Percentiles rank a stretch among this genome's conserved stretches.
Evolutionary conservation across 2,329 filamentous ascomycete genomes (phyloP).

Genomic region (Esteya vermicola): DNA sequence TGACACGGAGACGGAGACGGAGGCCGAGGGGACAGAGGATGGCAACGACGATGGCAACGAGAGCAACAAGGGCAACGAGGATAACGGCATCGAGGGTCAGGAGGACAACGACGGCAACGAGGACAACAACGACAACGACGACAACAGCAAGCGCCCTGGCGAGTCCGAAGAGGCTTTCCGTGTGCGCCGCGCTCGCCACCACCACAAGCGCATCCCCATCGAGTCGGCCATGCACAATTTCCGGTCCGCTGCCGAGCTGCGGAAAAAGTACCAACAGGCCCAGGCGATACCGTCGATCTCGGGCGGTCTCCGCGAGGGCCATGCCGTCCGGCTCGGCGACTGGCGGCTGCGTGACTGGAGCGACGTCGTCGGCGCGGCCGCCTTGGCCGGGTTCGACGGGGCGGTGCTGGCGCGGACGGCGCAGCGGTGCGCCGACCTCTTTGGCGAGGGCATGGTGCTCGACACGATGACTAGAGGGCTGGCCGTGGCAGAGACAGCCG

Average conservation of each 20-base stretch:
- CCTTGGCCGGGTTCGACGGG: conserved; percentile 55
- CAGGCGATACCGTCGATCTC: not conserved
- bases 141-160: too few species aligned
- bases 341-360: conserved; percentile 62
- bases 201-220: too few species aligned
- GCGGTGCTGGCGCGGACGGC: conserved; percentile 53
- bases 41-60: conserved; percentile 5
- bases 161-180: too few species aligned
- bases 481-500: not conserved
- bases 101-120: not conserved
- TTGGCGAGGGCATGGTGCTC: conserved; percentile 57
- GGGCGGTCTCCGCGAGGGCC: not conserved
- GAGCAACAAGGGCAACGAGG: not conserved
- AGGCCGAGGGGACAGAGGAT: not conserved
- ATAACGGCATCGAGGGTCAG: not conserved
- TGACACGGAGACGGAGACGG: not conserved
- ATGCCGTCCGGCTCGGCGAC: conserved; percentile 2
- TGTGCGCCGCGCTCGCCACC: too few species aligned
- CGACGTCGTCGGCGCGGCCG: conserved; percentile 67
- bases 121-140: not conserved
- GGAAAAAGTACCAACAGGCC: too few species aligned
- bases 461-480: conserved; percentile 28
- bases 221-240: too few species aligned
- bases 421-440: conserved; percentile 61
- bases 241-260: too few species aligned